Evolutionary conservation across 495 filamentous ascomycete genomes (phyloP).

Genomic region (Tricharina praecox): DNA sequence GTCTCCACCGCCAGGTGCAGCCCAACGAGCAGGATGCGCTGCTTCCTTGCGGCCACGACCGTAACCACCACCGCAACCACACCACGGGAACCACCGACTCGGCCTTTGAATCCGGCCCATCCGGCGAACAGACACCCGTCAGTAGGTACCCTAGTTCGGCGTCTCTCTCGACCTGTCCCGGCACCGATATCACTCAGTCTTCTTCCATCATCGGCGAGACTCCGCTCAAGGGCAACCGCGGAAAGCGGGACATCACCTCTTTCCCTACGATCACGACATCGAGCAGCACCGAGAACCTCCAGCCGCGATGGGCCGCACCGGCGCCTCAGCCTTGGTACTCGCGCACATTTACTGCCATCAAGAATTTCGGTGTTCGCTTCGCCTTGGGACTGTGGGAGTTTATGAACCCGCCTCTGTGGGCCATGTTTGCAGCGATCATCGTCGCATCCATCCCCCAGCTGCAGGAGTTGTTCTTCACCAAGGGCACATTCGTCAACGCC

Average conservation of each 20-base stretch:
- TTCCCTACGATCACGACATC: slow-evolving; percentile 21
- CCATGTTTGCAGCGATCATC: slow-evolving; percentile 76
- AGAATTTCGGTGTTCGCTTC: slow-evolving; percentile 35
- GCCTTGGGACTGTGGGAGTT: slow-evolving; percentile 60
- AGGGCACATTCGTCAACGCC: slow-evolving; percentile 81
- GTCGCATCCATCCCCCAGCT: slow-evolving; percentile 78
- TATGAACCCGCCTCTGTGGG: slow-evolving; percentile 98
- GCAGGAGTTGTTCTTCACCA: slow-evolving; percentile 70
- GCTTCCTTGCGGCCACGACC: too few species aligned
- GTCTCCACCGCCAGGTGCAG: too few species aligned
- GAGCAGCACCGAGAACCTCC: slow-evolving; percentile 24
- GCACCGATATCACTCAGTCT: slow-evolving; percentile 20
- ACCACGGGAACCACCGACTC: slow-evolving; percentile 19
- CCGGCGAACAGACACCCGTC: slow-evolving; percentile 18
- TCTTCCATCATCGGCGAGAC: slow-evolving; percentile 8
- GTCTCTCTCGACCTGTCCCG: slow-evolving; percentile 27
- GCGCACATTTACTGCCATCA: slow-evolving; percentile 31
- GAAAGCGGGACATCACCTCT: slow-evolving; percentile 25
- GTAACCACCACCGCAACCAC: slow-evolving; percentile 13
- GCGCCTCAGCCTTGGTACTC: neutral
- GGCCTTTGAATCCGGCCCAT: slow-evolving; percentile 17
- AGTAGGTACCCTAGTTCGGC: slow-evolving; percentile 14
- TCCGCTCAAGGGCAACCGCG: slow-evolving; percentile 11
- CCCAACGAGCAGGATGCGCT: too few species aligned
- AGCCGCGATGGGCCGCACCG: slow-evolving; percentile 13